Evolutionary conservation across 306 rosid species (phyloP), one percentile per base, ranked within the genome.

Genomic region (Hylodesmum podocarpum): DNA sequence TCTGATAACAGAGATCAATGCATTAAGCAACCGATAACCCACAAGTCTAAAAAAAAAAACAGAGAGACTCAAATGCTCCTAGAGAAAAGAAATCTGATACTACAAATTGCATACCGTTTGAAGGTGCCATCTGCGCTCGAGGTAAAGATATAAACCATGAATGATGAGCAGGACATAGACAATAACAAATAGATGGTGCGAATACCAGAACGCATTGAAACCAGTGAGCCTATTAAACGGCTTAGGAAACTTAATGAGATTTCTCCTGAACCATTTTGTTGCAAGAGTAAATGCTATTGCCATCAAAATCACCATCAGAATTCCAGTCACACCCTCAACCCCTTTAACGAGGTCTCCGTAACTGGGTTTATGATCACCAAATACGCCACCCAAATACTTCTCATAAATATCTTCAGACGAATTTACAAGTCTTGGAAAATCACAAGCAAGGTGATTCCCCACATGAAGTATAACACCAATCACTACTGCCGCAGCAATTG

Each of bases 161-260:
- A 90, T 29, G 80, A 92, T 39, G 70, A 94, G 95, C 87, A 94
- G 87, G 83, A 81, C 69, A 61, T 94, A 94, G 76, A 92, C 98
- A 66, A 94, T 78, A 73, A 92, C 90, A 86, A 94, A 92, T n/a
- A 90, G 88, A 79, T 94, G 98, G 83, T 94, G 98, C 8, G 98
- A 89, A 86, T 94, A 94, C 98, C 98, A 94, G 85, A 94, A 94
- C 66, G 96, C 95, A 66, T 94, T 94, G 87, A 82, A 94, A 75
- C 98, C 98, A 12, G 93, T 94, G 67, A 94, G 91, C 82, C 93
- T 84, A 78, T 82, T 87, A 72, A 94, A 85, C 44, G 97, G 98
- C 83, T 82, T 94, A 36, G 98, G 98, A 13, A 91, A 86, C 85
- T 90, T 89, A 78, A 91, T 69, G 68, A 72, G 84, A 81, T 80